phyloP scores from a whole-genome alignment of 192 early-diverging fungal species.

The Backusella morwellensis region DNA sequence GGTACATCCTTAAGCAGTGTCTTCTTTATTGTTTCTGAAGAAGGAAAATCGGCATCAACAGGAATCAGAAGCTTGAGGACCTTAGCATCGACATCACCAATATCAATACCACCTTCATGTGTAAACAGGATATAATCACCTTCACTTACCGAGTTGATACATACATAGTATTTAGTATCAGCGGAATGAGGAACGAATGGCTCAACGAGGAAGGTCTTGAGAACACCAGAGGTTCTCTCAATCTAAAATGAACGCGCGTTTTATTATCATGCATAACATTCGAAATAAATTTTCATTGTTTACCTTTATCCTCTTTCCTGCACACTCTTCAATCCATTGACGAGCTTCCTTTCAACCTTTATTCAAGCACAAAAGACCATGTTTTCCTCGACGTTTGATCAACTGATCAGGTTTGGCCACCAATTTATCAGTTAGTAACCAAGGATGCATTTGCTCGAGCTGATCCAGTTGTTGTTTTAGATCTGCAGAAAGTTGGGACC shows the following conservation, averaged over 20 bases:
- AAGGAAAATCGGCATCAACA: conserved; percentile 75
- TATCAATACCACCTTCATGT: conserved; percentile 96
- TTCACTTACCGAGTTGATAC: conserved; percentile 93
- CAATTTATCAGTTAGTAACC: conserved; percentile 77
- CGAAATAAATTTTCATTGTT: background rate
- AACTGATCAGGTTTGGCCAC: conserved; percentile 98
- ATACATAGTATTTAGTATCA: conserved; percentile 94
- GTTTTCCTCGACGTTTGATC: conserved; percentile 97
- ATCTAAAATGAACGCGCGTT: conserved; percentile 46
- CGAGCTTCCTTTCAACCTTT: conserved; percentile 84
- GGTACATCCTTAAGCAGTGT: conserved; percentile 73
- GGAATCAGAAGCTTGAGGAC: conserved; percentile 82
- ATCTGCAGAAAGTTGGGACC: conserved; percentile 59
- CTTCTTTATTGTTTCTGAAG: conserved; percentile 58
- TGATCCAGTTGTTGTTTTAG: conserved; percentile 53
- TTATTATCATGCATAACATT: background rate
- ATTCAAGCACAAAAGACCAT: conserved; percentile 89
- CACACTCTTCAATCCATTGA: conserved; percentile 87
- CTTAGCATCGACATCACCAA: conserved; percentile 98
- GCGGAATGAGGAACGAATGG: conserved; percentile 89
- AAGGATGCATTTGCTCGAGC: conserved; percentile 78
- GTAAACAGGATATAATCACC: conserved; percentile 97
- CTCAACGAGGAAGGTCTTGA: conserved; percentile 96
- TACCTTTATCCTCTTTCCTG: conserved; percentile 80
- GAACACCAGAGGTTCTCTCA: conserved; percentile 75